Evolutionary conservation across 352 stramenopile species (phyloP), one percentile per base, ranked within the genome.

Genomic region (Globisporangium polare): DNA sequence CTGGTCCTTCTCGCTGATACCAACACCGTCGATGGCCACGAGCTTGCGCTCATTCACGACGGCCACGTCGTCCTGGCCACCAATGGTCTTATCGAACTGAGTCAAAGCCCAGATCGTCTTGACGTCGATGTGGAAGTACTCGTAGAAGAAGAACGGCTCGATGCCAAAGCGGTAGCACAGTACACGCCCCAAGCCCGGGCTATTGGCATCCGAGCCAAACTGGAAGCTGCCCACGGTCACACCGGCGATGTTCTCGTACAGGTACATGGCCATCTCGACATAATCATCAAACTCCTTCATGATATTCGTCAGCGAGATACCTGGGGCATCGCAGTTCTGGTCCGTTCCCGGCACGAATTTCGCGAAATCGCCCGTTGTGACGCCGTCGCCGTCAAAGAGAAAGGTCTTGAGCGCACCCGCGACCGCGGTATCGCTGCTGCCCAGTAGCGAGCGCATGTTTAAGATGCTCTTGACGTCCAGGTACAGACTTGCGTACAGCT

Each of bases 211-310:
- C 9, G 66, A 50, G 13, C 51, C 70, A 46, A 87, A 79, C 61
- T 75, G 69, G 51, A 87, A 88, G 35, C 62, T 75, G 1, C 78
- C 79, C 4, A 76, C 68, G 1, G 81, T 83, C 2, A 79, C 66
- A 0, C 60, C 65, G 0, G 57, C 46, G 6, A 76, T 71, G 41
- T 77, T 80, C 43, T 87, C 75, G 47, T 90, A 90, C 39, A 90
- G n/a, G 59, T 83, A 89, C 63, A 89, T 80, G 3, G 78, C 75
- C 77, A 88, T 89, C 37, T 89, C 77, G 5, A 60, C 41, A 13
- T 71, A 73, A 29, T 89, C 72, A 29, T 90, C 81, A 42, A 85
- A 90, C 41, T 89, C 77, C 37, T 86, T 87, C 24, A 82, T 74
- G 27, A 89, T 72, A 27, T 88, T 88, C 7, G 68, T 37, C 2